Conservation (phyloP, 176 grass and related monocot genomes). For the Musa beccarii region DNA sequence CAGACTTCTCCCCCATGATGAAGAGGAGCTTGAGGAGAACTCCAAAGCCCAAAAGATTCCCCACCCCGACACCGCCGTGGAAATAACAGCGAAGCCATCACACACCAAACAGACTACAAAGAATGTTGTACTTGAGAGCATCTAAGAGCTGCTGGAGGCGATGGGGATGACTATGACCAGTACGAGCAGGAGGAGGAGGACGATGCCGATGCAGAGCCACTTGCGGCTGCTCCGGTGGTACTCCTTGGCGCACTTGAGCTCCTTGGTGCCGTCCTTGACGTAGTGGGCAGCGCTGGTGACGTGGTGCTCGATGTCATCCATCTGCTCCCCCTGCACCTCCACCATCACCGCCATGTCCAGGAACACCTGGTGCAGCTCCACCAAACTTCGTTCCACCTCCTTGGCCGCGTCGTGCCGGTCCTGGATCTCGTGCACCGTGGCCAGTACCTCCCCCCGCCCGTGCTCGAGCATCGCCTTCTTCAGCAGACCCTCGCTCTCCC, state of each 20-base stretch:
- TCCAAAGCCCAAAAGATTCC: slow-evolving; percentile 28
- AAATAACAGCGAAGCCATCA: neutral
- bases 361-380: slow-evolving; percentile 5
- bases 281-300: slow-evolving; percentile 63
- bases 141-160: slow-evolving; percentile 44
- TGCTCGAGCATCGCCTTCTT: slow-evolving; percentile 62
- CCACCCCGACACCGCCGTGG: neutral
- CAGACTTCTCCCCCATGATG: neutral
- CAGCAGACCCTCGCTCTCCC: slow-evolving; percentile 78
- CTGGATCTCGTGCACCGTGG: slow-evolving; percentile 67
- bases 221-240: slow-evolving; percentile 78
- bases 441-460: slow-evolving; percentile 60
- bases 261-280: slow-evolving; percentile 62
- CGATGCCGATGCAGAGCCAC: slow-evolving; percentile 78
- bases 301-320: slow-evolving; percentile 66
- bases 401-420: slow-evolving; percentile 9
- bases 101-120: neutral
- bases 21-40: slow-evolving; percentile 36
- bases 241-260: slow-evolving; percentile 55
- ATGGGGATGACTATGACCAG: slow-evolving; percentile 68
- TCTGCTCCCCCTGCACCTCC: slow-evolving; percentile 13
- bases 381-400: slow-evolving; percentile 11
- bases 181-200: slow-evolving; percentile 61
- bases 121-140: neutral
- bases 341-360: neutral